These are phyloP conservation scores for Fusarium sp. DNA, from an alignment of 2,329 filamentous ascomycete genomes.

Conservation along the genomic window DNA sequence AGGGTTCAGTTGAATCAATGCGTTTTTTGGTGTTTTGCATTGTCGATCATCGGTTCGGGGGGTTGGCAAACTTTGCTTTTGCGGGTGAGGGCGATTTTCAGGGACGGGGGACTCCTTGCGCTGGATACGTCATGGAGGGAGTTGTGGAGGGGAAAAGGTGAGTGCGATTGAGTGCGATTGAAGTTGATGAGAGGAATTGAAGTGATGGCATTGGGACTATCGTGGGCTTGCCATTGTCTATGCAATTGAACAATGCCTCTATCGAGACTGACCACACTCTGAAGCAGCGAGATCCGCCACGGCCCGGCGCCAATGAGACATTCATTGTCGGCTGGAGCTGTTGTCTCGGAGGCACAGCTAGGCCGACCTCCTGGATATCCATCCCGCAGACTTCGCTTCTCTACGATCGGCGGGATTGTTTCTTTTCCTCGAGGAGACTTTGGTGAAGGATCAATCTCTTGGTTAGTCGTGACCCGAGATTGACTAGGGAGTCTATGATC, in stretches of 20 bases:
- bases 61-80: not conserved
- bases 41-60: not conserved
- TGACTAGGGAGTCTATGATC: not conserved
- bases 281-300: not conserved
- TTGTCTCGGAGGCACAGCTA: not conserved
- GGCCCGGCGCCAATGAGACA: not conserved
- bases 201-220: not conserved
- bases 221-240: fast-evolving
- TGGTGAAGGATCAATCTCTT: not conserved
- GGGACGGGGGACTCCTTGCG: not conserved
- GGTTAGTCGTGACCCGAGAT: not conserved
- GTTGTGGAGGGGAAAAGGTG: not conserved
- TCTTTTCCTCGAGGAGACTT: not conserved
- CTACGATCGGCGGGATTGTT: conserved; percentile 4
- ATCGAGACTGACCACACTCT: not conserved
- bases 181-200: not conserved
- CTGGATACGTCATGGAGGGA: not conserved
- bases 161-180: not conserved
- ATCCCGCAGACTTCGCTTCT: not conserved
- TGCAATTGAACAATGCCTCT: not conserved
- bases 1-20: not conserved
- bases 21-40: not conserved
- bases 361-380: not conserved
- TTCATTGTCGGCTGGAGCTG: not conserved
- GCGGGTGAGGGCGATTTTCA: not conserved